Evolutionary conservation across 805 yeast genomes (phyloP).

Genomic region (Candida maltosa): DNA sequence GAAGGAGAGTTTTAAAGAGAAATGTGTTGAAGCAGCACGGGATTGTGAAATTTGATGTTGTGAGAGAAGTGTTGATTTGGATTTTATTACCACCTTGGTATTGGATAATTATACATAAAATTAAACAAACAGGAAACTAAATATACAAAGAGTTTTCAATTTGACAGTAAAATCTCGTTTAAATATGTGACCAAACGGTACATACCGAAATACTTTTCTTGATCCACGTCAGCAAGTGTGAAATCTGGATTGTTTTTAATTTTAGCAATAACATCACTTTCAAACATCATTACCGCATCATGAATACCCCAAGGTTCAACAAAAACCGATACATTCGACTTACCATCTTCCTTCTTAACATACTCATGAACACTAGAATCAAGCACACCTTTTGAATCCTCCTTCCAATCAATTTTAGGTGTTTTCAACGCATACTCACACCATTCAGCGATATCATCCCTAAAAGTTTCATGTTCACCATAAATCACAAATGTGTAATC

Average conservation of each 20-base stretch:
- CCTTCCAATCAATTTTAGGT: constrained; percentile 12
- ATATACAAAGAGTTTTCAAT: background rate
- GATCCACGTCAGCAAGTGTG: constrained; percentile 8
- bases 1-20: constrained; percentile 12
- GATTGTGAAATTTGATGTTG: constrained; percentile 10
- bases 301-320: constrained; percentile 34
- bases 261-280: constrained; percentile 14
- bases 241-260: constrained; percentile 8
- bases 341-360: constrained; percentile 15
- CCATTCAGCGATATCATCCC: constrained; percentile 26
- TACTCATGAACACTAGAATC: constrained; percentile 20
- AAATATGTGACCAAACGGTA: constrained; percentile 20
- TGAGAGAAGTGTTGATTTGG: constrained; percentile 8
- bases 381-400: constrained; percentile 34
- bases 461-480: constrained; percentile 33
- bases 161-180: constrained; percentile 17
- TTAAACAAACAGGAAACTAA: constrained; percentile 2
- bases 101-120: constrained; percentile 19
- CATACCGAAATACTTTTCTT: constrained; percentile 18
- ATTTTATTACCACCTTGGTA: constrained; percentile 34
- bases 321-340: constrained; percentile 14
- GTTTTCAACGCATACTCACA: constrained; percentile 14
- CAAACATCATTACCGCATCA: constrained; percentile 26
- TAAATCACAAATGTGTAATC: constrained; percentile 17
- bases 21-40: constrained; percentile 11